These are phyloP conservation scores for Blastocystis sp. DNA, from an alignment of 352 stramenopile genomes.

Conservation along the genomic window DNA sequence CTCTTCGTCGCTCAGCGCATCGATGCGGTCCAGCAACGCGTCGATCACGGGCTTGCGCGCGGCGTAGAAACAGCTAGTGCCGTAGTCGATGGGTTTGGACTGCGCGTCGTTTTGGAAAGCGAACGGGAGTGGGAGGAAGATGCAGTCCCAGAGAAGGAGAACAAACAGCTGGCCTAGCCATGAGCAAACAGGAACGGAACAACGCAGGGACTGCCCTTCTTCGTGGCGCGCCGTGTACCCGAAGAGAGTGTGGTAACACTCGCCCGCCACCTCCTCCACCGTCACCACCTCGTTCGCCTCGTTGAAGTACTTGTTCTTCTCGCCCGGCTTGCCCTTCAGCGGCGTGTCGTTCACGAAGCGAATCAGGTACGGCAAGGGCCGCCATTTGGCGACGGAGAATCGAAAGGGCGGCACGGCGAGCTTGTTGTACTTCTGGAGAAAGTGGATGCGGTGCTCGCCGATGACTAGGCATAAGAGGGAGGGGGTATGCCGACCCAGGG, in stretches of 20 bases:
- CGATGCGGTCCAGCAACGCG: neutral
- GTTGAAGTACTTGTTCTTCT: slow-evolving; percentile 32
- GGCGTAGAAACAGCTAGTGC: neutral
- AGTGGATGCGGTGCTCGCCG: slow-evolving; percentile 14
- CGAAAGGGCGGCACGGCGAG: slow-evolving; percentile 1
- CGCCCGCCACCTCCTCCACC: slow-evolving; percentile 6
- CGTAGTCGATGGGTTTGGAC: slow-evolving; percentile 14
- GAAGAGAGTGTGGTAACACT: slow-evolving; percentile 16
- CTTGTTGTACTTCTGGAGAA: slow-evolving; percentile 10
- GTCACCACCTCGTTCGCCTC: neutral
- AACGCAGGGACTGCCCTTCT: slow-evolving; percentile 27
- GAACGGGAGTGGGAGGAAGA: slow-evolving; percentile 39
- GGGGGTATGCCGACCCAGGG: neutral
- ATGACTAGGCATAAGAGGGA: neutral
- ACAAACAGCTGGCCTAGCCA: neutral
- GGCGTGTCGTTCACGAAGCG: slow-evolving; percentile 38
- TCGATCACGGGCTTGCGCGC: neutral
- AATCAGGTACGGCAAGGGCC: neutral
- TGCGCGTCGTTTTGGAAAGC: slow-evolving; percentile 30
- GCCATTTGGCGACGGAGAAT: neutral
- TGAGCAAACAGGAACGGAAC: neutral
- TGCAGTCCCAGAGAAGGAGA: slow-evolving; percentile 31
- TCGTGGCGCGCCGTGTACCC: slow-evolving; percentile 16
- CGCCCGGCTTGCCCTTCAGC: neutral
- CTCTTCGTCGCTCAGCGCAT: neutral